Conservation (phyloP, 768 basidiomycete genomes). For the Tylopilus felleus region DNA sequence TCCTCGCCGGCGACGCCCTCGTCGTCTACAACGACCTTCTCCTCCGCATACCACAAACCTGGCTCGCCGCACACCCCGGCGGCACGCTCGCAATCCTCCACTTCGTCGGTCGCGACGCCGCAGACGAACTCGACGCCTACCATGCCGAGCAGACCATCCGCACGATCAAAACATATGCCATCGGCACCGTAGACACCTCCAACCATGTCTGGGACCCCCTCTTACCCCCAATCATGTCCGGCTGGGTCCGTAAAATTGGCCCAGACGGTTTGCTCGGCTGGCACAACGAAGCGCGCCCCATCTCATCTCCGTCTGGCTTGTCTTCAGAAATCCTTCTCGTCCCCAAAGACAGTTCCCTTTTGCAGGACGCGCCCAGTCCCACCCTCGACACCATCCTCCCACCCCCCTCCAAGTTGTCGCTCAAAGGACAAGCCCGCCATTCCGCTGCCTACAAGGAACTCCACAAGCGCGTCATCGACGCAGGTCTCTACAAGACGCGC, state of each 20-base stretch:
- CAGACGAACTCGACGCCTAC: conserved; percentile 92
- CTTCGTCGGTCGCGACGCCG: conserved; percentile 92
- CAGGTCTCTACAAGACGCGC: conserved; percentile 82
- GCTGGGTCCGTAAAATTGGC: conserved; percentile 66
- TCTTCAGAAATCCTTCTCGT: conserved; percentile 65
- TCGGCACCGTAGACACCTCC: conserved; percentile 64
- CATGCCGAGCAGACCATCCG: conserved; percentile 50
- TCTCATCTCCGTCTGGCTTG: conserved; percentile 33
- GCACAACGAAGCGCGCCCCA: conserved; percentile 58
- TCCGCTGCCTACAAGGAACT: conserved; percentile 78
- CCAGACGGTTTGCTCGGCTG: conserved; percentile 46
- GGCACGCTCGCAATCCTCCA: conserved; percentile 87
- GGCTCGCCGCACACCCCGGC: conserved; percentile 90
- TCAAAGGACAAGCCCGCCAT: conserved; percentile 58
- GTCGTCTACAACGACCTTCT: conserved; percentile 68
- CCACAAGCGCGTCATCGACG: conserved; percentile 66
- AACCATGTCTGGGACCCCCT: conserved; percentile 65
- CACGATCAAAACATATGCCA: conserved; percentile 46
- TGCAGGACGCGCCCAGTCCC: conserved; percentile 34
- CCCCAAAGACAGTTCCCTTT: conserved; percentile 33
- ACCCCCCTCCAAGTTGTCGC: conserved; percentile 51
- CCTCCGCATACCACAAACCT: conserved; percentile 62
- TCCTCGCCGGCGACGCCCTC: conserved; percentile 72
- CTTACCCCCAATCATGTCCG: conserved; percentile 80
- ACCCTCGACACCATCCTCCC: conserved; percentile 47